Conservation (phyloP, 345 rosid genomes). For the Conringia planisiliqua region DNA sequence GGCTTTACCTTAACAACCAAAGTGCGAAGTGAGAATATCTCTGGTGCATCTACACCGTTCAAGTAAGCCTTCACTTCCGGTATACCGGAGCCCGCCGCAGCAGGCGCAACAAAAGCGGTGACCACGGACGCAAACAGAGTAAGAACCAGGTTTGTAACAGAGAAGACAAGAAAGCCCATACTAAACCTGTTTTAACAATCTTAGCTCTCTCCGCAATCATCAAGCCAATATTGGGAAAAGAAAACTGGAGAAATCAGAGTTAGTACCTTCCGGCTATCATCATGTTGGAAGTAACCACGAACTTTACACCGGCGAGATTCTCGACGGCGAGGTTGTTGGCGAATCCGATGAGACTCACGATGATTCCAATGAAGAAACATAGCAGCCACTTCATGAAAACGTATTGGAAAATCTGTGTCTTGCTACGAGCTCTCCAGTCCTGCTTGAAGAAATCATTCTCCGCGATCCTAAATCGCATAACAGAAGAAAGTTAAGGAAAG, state of each 20-base stretch:
- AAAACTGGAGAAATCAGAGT: neutral
- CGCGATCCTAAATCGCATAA: slow-evolving; percentile 42
- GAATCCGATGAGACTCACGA: slow-evolving; percentile 80
- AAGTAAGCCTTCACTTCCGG: slow-evolving; percentile 96
- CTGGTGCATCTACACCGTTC: slow-evolving; percentile 94
- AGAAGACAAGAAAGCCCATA: slow-evolving; percentile 69
- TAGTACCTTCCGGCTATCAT: slow-evolving; percentile 59
- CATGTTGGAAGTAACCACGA: slow-evolving; percentile 87
- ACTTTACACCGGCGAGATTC: slow-evolving; percentile 81
- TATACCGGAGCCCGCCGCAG: slow-evolving; percentile 92
- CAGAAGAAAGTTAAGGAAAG: neutral
- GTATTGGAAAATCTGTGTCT: slow-evolving; percentile 63
- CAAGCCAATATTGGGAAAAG: neutral
- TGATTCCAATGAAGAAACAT: slow-evolving; percentile 60
- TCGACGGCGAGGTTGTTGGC: slow-evolving; percentile 82
- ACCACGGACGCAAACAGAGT: slow-evolving; percentile 63
- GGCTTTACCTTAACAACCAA: slow-evolving; percentile 62
- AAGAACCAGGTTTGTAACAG: slow-evolving; percentile 60
- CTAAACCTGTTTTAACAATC: slow-evolving; percentile 41
- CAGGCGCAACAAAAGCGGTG: slow-evolving; percentile 72
- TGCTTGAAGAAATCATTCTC: slow-evolving; percentile 92
- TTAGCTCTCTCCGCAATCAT: neutral
- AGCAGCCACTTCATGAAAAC: slow-evolving; percentile 78
- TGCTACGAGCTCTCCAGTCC: slow-evolving; percentile 80
- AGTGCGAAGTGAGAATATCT: slow-evolving; percentile 63